Evolutionary conservation across 2,329 filamentous ascomycete genomes (phyloP).

Genomic region (Fusarium transvaalense): DNA sequence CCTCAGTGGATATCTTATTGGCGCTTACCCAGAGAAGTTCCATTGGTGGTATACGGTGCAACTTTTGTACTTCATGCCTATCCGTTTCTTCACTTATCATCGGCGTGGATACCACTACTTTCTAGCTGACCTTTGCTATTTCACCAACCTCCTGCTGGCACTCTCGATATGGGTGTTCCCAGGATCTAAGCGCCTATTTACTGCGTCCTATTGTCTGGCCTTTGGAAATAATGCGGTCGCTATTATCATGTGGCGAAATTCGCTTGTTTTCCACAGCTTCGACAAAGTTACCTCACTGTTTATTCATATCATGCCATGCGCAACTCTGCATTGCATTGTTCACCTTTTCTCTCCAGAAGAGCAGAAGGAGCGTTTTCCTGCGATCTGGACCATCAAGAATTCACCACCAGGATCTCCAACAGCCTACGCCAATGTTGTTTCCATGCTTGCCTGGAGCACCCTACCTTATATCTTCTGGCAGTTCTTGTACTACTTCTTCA

Average conservation of each 20-base stretch:
- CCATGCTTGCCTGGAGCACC: conserved; percentile 95
- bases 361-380: conserved; percentile 81
- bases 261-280: conserved; percentile 96
- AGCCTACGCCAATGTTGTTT: conserved; percentile 80
- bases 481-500: conserved; percentile 90
- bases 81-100: conserved; percentile 92
- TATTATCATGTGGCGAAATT: conserved; percentile 99
- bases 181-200: conserved; percentile 89
- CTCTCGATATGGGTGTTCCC: conserved; percentile 93
- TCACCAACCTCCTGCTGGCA: conserved; percentile 89
- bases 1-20: conserved; percentile 93
- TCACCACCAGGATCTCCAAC: conserved; percentile 77
- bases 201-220: conserved; percentile 90
- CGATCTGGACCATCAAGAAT: conserved; percentile 83
- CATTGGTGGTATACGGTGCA: conserved; percentile 93
- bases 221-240: conserved; percentile 98
- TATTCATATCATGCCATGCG: conserved; percentile 99
- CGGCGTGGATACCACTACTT: conserved; percentile 96
- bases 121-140: conserved; percentile 96
- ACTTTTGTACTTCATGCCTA: conserved; percentile 95
- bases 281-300: conserved; percentile 99
- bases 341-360: conserved; percentile 78
- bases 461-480: conserved; percentile 96
- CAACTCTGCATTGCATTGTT: conserved; percentile 90
- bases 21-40: conserved; percentile 85